These are phyloP conservation scores for Lachnellula arida DNA, from an alignment of 2,329 filamentous ascomycete species.

Conservation along the genomic window DNA sequence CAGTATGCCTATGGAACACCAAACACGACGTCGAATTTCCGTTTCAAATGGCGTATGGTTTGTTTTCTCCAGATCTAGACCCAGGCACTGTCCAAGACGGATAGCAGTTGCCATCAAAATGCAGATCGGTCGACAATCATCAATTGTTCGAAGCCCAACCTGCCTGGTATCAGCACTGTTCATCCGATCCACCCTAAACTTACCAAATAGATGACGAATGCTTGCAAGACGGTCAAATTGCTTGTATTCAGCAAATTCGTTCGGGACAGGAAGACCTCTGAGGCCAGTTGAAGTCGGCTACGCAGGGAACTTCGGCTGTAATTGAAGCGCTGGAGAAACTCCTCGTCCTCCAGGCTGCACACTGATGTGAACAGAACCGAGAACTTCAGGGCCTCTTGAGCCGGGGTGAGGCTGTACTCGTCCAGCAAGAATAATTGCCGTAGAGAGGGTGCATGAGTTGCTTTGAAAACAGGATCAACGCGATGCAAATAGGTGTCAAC, in stretches of 20 bases:
- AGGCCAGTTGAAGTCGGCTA: neutral
- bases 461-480: slow-evolving; percentile 4
- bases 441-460: neutral
- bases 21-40: neutral
- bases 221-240: slow-evolving; percentile 1
- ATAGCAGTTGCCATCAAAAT: slow-evolving; percentile 3
- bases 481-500: slow-evolving; percentile 1
- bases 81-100: slow-evolving; percentile 3
- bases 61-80: neutral
- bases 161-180: neutral
- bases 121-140: neutral
- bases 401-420: neutral
- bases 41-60: neutral
- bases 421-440: neutral
- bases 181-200: neutral
- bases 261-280: neutral
- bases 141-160: neutral
- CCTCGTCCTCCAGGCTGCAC: neutral
- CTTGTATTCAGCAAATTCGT: neutral
- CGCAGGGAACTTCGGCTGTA: neutral
- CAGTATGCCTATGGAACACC: slow-evolving; percentile 1
- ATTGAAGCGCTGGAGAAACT: neutral
- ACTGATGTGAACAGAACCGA: slow-evolving; percentile 1
- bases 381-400: slow-evolving; percentile 1
- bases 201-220: slow-evolving; percentile 7